A percentile compares a stretch with the other conserved stretches of the same genome.
These are phyloP conservation scores for Taiozyma sp. DNA, from an alignment of 1,139 yeast genomes.

Conservation along the genomic window DNA sequence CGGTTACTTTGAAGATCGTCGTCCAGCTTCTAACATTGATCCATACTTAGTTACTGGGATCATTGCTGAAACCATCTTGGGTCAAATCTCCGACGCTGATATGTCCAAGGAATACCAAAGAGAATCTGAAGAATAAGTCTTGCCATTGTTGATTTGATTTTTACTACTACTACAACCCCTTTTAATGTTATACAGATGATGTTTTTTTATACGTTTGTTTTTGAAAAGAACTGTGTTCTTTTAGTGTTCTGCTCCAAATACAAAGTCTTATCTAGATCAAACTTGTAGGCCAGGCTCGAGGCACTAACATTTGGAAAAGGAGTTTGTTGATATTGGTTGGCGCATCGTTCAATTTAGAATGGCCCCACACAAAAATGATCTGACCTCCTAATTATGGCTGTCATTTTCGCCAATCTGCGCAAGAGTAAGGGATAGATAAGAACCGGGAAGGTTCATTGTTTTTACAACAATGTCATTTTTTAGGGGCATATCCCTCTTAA, in stretches of 20 bases:
- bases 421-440: neutral
- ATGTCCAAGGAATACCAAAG: conserved; percentile 85
- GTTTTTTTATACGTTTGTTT: neutral
- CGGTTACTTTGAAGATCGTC: conserved; percentile 99
- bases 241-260: neutral
- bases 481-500: neutral
- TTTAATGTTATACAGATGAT: neutral
- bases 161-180: neutral
- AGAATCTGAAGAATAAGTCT: conserved; percentile 38
- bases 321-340: too few species aligned
- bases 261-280: neutral
- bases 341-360: too few species aligned
- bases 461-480: too few species aligned
- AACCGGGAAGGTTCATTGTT: too few species aligned
- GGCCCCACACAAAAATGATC: too few species aligned
- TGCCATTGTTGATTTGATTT: neutral
- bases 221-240: neutral
- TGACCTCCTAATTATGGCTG: neutral
- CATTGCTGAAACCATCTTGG: conserved; percentile 95
- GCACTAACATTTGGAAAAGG: too few species aligned
- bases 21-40: conserved; percentile 99
- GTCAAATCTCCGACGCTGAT: conserved; percentile 93
- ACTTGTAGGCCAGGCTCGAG: too few species aligned
- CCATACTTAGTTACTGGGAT: conserved; percentile 98
- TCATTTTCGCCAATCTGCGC: neutral